Percentiles rank a stretch among this genome's conserved stretches.
phyloP scores from a whole-genome alignment of 2,329 filamentous ascomycete species.

The Hypoxylon sp. region DNA sequence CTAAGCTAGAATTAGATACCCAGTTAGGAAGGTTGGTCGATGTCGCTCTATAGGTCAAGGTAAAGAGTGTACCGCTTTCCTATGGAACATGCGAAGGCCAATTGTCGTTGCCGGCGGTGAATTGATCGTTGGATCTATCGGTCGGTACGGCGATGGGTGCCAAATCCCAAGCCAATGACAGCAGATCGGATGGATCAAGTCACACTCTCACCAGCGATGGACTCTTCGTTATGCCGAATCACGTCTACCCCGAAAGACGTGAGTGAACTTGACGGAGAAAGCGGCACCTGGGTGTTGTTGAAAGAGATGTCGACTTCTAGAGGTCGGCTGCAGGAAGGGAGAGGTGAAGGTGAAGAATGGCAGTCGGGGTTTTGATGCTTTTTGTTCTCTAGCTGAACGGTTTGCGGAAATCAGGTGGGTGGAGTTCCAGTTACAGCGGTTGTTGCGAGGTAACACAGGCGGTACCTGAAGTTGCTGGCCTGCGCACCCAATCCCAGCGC shows the following conservation, averaged over 20 bases:
- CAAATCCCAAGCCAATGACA: conserved; percentile 23
- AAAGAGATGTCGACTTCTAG: conserved; percentile 43
- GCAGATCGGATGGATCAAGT: conserved; percentile 21
- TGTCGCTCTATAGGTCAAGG: conserved; percentile 14
- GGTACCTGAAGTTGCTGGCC: conserved; percentile 23
- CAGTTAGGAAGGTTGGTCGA: conserved; percentile 31
- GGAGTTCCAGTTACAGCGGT: conserved; percentile 47
- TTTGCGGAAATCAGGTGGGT: conserved; percentile 42
- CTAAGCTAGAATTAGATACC: conserved; percentile 30
- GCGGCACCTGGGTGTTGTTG: conserved; percentile 45
- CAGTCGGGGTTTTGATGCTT: conserved; percentile 51
- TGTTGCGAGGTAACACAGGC: conserved; percentile 53
- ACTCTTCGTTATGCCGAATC: conserved; percentile 46
- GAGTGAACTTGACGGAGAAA: conserved; percentile 44
- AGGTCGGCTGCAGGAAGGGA: conserved; percentile 47
- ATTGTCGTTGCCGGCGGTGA: conserved; percentile 37
- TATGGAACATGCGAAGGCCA: conserved; percentile 43
- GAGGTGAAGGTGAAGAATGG: conserved; percentile 30
- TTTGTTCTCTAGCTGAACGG: conserved; percentile 49
- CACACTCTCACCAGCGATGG: conserved; percentile 19
- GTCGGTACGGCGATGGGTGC: conserved; percentile 15
- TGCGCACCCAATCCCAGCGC: conserved; percentile 38
- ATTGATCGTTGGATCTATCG: conserved; percentile 24
- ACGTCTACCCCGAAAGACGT: conserved; percentile 43
- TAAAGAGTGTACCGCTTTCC: conserved; percentile 42